Evolutionary conservation across 805 yeast genomes (phyloP).

Genomic region (Groenewaldozyma tartarivorans): DNA sequence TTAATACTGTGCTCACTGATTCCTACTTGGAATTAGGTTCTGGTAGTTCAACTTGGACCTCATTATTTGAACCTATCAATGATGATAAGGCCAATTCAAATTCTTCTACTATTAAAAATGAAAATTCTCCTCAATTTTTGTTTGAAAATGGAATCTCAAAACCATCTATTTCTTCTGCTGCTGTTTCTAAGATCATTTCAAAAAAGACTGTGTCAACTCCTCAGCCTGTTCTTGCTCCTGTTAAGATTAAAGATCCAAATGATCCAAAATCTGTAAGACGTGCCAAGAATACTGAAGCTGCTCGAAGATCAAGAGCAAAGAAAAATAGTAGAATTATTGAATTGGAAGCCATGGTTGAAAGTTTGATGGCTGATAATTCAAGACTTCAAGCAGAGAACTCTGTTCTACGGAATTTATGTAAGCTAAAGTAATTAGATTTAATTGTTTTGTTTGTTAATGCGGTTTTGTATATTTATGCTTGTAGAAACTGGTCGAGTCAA

Average conservation of each 20-base stretch:
- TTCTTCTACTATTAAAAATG: background rate
- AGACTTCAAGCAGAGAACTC: conserved; percentile 48
- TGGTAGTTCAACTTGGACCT: background rate
- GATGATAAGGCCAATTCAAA: background rate
- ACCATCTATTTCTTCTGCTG: background rate
- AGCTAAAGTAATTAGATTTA: background rate
- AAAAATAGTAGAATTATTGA: conserved; percentile 82
- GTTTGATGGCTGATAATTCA: conserved; percentile 45
- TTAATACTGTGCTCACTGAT: background rate
- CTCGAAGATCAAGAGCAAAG: conserved; percentile 88
- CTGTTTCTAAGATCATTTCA: conserved; percentile 3
- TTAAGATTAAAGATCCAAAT: conserved; percentile 39
- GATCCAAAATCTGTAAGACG: conserved; percentile 70
- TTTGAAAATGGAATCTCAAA: too few species aligned
- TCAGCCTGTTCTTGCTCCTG: conserved; percentile 50
- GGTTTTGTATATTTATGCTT: background rate
- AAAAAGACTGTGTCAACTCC: conserved; percentile 15
- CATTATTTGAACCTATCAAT: background rate
- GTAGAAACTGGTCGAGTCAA: conserved; percentile 1
- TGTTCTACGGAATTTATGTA: conserved; percentile 8
- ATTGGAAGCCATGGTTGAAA: conserved; percentile 69
- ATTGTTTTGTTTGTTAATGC: background rate
- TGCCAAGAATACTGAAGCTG: conserved; percentile 88
- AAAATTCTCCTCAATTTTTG: too few species aligned
- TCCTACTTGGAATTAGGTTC: background rate